phyloP scores from a whole-genome alignment of 2,329 filamentous ascomycete genomes.

The Aspergillus flavus region DNA sequence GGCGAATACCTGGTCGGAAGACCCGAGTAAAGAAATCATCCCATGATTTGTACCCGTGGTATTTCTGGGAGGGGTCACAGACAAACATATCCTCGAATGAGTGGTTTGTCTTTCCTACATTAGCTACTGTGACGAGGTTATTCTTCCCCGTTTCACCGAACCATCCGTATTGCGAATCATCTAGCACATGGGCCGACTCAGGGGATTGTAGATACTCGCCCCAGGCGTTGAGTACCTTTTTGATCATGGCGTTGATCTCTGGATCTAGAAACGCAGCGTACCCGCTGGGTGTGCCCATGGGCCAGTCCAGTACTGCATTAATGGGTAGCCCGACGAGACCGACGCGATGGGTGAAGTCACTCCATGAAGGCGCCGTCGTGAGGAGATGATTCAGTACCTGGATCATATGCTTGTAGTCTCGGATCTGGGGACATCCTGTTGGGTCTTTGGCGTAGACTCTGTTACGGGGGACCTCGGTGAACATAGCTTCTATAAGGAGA shows the following conservation, averaged over 20 bases:
- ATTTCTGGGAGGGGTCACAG: constrained; percentile 19
- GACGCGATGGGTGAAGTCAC: constrained; percentile 31
- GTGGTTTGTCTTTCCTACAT: constrained; percentile 2
- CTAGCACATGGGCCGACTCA: constrained; percentile 55
- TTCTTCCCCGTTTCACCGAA: constrained; percentile 54
- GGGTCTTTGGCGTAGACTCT: constrained; percentile 64
- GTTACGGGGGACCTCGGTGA: constrained; percentile 65
- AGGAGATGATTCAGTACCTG: constrained; percentile 62
- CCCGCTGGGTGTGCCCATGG: constrained; percentile 59
- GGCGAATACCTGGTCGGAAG: constrained; percentile 58
- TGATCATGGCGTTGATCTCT: constrained; percentile 55
- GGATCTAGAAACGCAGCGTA: constrained; percentile 57
- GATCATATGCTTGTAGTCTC: constrained; percentile 69
- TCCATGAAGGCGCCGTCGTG: constrained; percentile 35
- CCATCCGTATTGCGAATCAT: constrained; percentile 53
- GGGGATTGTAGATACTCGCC: constrained; percentile 56
- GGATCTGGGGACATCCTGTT: constrained; percentile 63
- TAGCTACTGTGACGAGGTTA: constrained; percentile 34
- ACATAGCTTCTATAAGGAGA: constrained; percentile 70
- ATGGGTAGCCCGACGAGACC: constrained; percentile 60
- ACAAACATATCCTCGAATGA: constrained; percentile 24
- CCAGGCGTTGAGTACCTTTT: constrained; percentile 58
- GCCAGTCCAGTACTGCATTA: constrained; percentile 61
- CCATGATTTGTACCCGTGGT: constrained; percentile 65
- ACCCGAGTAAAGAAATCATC: constrained; percentile 70